These are phyloP conservation scores for Anthracocystis panici-leucophaei DNA, from an alignment of 1,284 basidiomycete genomes.

Conservation along the genomic window DNA sequence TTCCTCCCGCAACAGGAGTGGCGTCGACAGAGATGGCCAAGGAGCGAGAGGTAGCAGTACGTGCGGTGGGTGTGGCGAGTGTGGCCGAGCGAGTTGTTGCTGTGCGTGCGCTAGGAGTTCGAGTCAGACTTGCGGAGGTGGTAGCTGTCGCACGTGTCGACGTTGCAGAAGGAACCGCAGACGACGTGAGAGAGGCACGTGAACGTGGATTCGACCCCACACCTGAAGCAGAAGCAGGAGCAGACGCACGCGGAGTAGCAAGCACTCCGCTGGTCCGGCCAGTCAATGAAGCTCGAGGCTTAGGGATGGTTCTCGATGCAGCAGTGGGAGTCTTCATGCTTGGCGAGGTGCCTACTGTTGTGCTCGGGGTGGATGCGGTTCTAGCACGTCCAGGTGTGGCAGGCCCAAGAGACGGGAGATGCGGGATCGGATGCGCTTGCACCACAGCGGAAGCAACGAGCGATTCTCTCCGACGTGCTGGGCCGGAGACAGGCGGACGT, in stretches of 20 bases:
- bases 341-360: conserved; percentile 9
- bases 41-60: conserved; percentile 11
- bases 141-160: neutral
- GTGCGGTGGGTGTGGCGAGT: conserved; percentile 23
- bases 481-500: conserved; percentile 41
- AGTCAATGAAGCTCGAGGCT: conserved; percentile 26
- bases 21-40: conserved; percentile 10
- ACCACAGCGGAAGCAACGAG: conserved; percentile 25
- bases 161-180: neutral
- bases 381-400: conserved; percentile 23
- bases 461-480: conserved; percentile 31
- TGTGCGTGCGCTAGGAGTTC: conserved; percentile 11
- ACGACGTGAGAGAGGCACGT: conserved; percentile 23
- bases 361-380: neutral
- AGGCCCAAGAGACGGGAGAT: conserved; percentile 28
- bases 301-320: conserved; percentile 16
- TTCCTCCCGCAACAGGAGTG: conserved; percentile 8
- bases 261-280: conserved; percentile 8
- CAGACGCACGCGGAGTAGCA: conserved; percentile 21
- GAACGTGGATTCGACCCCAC: conserved; percentile 21
- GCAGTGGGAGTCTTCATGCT: conserved; percentile 30
- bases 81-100: conserved; percentile 24
- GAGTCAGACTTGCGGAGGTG: neutral
- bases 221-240: neutral
- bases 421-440: conserved; percentile 28